Evolutionary conservation across 129 eudicot species (phyloP).

Genomic region (carrot (Daucus carota)): DNA sequence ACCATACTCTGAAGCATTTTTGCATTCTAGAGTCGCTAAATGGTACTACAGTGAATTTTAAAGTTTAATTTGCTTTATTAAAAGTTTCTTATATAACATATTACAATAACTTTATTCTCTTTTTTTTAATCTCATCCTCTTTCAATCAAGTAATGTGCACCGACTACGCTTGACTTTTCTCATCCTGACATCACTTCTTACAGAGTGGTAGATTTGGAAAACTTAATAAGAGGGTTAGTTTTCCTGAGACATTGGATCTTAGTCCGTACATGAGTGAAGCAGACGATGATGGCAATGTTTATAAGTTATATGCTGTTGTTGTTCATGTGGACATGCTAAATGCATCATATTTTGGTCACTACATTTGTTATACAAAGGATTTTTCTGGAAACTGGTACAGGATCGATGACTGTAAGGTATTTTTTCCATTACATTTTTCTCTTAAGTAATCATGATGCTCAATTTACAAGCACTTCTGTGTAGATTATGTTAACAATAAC

Average conservation of each 20-base stretch:
- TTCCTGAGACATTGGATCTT: constrained; percentile 73
- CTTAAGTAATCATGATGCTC: neutral
- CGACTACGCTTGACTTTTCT: neutral
- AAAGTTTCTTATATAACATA: neutral
- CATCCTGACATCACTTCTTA: constrained; percentile 1
- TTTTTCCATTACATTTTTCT: constrained; percentile 2
- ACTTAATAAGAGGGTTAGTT: constrained; percentile 72
- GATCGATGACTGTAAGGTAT: constrained; percentile 87
- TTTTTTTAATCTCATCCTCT: neutral
- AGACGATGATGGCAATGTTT: constrained; percentile 45
- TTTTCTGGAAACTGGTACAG: constrained; percentile 80
- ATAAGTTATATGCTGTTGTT: constrained; percentile 78
- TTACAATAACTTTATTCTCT: neutral
- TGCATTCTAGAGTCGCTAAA: neutral
- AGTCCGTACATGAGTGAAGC: constrained; percentile 69
- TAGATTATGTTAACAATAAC: neutral
- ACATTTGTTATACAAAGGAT: constrained; percentile 74
- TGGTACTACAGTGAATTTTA: neutral
- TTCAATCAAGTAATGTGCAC: neutral
- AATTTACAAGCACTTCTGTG: neutral
- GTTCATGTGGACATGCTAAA: constrained; percentile 94
- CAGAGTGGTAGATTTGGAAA: constrained; percentile 94
- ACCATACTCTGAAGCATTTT: neutral
- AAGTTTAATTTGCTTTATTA: neutral
- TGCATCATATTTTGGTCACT: constrained; percentile 93